These are phyloP conservation scores for Dichomitus squalens DNA, from an alignment of 1,284 basidiomycete genomes.

Conservation along the genomic window DNA sequence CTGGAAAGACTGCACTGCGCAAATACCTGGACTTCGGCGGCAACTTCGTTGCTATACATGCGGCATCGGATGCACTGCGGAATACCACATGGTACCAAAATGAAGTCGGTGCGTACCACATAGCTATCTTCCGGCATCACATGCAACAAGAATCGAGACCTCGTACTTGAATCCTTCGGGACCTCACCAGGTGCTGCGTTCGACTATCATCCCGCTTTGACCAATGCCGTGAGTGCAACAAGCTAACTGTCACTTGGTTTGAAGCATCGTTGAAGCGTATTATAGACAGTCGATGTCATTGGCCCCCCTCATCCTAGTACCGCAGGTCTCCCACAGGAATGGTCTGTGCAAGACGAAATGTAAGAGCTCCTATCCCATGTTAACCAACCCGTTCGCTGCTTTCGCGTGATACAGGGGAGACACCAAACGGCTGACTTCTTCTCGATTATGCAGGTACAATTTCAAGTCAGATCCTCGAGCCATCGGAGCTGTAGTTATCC, in stretches of 20 bases:
- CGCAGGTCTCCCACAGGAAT: slow-evolving; percentile 60
- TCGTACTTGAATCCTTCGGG: no score
- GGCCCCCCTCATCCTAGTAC: slow-evolving; percentile 69
- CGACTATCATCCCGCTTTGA: slow-evolving; percentile 74
- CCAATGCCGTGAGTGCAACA: slow-evolving; percentile 52
- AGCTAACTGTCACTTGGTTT: neutral
- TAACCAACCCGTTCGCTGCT: no score
- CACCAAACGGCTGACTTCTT: neutral
- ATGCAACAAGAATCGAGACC: neutral
- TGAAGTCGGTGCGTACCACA: slow-evolving; percentile 41
- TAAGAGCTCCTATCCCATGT: slow-evolving; percentile 30
- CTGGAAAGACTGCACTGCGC: slow-evolving; percentile 63
- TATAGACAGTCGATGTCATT: slow-evolving; percentile 64
- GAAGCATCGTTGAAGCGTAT: neutral
- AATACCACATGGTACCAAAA: slow-evolving; percentile 66
- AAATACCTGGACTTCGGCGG: slow-evolving; percentile 71
- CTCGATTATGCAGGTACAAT: slow-evolving; percentile 56
- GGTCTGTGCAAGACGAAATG: slow-evolving; percentile 69
- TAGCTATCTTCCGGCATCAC: neutral
- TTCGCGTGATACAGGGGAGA: no score
- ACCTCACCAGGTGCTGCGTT: slow-evolving; percentile 66
- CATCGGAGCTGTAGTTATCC: slow-evolving; percentile 64
- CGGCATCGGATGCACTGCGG: slow-evolving; percentile 68
- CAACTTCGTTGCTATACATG: slow-evolving; percentile 71
- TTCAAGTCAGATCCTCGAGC: slow-evolving; percentile 76